These are phyloP conservation scores for Lasiodiplodia gonubiensis DNA, from an alignment of 2,329 filamentous ascomycete genomes.

Conservation along the genomic window DNA sequence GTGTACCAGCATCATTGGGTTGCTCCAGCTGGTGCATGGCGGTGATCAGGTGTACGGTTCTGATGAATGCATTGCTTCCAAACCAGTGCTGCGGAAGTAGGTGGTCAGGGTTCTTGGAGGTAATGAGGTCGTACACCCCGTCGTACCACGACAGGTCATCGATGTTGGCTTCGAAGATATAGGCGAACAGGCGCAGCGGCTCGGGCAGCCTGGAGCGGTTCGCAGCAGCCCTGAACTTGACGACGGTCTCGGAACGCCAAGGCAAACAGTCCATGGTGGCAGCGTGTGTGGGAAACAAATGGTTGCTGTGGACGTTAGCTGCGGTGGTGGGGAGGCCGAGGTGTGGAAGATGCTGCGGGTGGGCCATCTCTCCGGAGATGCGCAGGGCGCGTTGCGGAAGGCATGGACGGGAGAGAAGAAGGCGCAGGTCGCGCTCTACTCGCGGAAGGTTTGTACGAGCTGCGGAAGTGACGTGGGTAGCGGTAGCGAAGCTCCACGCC, in stretches of 20 bases:
- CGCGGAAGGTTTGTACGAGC: conserved; percentile 23
- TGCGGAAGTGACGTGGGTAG: conserved; percentile 22
- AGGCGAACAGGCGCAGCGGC: conserved; percentile 5
- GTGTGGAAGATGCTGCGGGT: conserved; percentile 4
- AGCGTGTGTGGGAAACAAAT: background rate
- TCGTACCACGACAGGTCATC: conserved; percentile 9
- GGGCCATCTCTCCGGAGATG: conserved; percentile 26
- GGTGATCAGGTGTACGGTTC: conserved; percentile 10
- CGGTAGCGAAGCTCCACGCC: conserved; percentile 14
- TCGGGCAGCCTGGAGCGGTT: conserved; percentile 14
- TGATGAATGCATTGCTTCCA: conserved; percentile 9
- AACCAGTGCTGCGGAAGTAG: conserved; percentile 1
- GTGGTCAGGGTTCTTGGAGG: background rate
- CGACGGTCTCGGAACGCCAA: conserved; percentile 1
- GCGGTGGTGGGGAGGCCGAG: background rate
- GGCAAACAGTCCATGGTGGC: background rate
- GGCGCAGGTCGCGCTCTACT: conserved; percentile 9
- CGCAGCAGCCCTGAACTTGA: conserved; percentile 7
- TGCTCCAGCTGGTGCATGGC: conserved; percentile 9
- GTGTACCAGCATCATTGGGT: background rate
- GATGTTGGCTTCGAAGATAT: background rate
- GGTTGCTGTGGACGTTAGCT: background rate
- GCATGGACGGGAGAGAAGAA: conserved; percentile 21
- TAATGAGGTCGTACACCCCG: conserved; percentile 9
- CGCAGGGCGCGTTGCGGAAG: conserved; percentile 11